Percentiles rank a stretch among this genome's conserved stretches.
phyloP scores from a whole-genome alignment of 768 basidiomycete species.

The Amanita phalloides region DNA sequence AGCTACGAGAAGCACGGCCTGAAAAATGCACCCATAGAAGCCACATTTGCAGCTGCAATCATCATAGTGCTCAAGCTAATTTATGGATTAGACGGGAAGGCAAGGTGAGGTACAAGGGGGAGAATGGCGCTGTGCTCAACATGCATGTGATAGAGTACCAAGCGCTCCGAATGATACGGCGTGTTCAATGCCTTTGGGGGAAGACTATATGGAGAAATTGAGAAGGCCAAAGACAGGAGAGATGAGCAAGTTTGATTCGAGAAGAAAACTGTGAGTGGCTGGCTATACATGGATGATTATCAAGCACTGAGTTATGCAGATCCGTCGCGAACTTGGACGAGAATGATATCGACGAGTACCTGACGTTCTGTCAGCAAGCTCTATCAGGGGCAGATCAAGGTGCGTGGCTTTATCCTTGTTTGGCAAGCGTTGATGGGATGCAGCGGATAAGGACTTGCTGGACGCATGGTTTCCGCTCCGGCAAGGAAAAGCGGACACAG shows the following conservation, averaged over 20 bases:
- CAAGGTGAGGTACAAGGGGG: slow-evolving; percentile 30
- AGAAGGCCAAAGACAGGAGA: slow-evolving; percentile 22
- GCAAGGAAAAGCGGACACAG: background rate
- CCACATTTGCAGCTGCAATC: slow-evolving; percentile 44
- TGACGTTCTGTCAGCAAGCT: slow-evolving; percentile 52
- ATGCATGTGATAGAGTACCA: slow-evolving; percentile 29
- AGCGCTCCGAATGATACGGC: slow-evolving; percentile 42
- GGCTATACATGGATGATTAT: background rate
- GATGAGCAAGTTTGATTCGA: slow-evolving; percentile 29
- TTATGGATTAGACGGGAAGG: slow-evolving; percentile 70
- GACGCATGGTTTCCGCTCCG: slow-evolving; percentile 31
- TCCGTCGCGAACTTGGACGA: slow-evolving; percentile 40
- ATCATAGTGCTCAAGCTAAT: slow-evolving; percentile 75
- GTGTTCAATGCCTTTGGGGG: slow-evolving; percentile 40
- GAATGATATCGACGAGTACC: slow-evolving; percentile 48
- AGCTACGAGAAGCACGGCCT: slow-evolving; percentile 37
- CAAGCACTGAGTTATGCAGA: slow-evolving; percentile 23
- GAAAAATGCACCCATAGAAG: slow-evolving; percentile 62
- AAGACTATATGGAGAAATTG: slow-evolving; percentile 37
- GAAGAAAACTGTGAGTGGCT: slow-evolving; percentile 34
- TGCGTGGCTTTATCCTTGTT: slow-evolving; percentile 11
- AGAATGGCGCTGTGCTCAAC: slow-evolving; percentile 8
- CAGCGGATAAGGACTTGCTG: slow-evolving; percentile 19
- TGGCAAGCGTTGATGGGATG: slow-evolving; percentile 2
- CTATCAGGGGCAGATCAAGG: slow-evolving; percentile 26